Percentiles rank a stretch among this genome's conserved stretches.
Evolutionary conservation across 2,329 filamentous ascomycete genomes (phyloP).

Genomic region (Fusarium cicatricum): DNA sequence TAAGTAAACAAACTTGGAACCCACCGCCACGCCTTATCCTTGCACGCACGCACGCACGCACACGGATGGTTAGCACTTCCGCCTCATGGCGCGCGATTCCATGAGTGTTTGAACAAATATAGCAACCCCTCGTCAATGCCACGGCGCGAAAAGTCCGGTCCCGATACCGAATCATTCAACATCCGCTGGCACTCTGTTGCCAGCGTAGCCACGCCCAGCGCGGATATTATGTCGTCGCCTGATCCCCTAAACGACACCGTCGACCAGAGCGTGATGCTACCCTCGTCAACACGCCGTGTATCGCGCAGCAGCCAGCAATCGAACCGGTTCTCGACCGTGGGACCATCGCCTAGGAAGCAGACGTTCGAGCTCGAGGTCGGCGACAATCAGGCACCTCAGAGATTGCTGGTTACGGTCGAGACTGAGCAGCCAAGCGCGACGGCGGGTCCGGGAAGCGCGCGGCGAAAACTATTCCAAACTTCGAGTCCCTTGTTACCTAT

Average conservation of each 20-base stretch:
- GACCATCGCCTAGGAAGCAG: constrained; percentile 61
- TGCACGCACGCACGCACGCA: constrained; percentile 30
- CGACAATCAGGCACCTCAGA: constrained; percentile 58
- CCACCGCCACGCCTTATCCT: constrained; percentile 29
- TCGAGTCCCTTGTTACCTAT: constrained; percentile 51
- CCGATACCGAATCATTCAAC: constrained; percentile 40
- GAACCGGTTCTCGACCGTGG: constrained; percentile 49
- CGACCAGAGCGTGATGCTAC: constrained; percentile 45
- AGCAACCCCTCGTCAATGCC: constrained; percentile 41
- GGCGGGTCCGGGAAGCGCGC: constrained; percentile 44
- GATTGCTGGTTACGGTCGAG: constrained; percentile 64
- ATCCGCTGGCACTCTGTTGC: constrained; percentile 49
- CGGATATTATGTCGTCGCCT: constrained; percentile 59
- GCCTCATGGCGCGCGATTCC: constrained; percentile 31
- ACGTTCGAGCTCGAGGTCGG: constrained; percentile 66
- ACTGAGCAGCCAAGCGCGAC: constrained; percentile 52
- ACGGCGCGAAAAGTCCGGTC: constrained; percentile 38
- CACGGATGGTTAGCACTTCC: constrained; percentile 24
- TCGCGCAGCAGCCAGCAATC: constrained; percentile 57
- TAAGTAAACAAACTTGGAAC: constrained; percentile 45
- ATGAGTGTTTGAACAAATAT: constrained; percentile 17
- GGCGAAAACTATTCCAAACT: constrained; percentile 55
- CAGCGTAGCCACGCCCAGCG: constrained; percentile 49
- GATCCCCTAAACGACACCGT: constrained; percentile 57
- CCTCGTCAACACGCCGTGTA: constrained; percentile 51